Evolutionary conservation across 2,329 filamentous ascomycete species (phyloP), one percentile per base, ranked within the genome.

Genomic region (Eutypella sp.): DNA sequence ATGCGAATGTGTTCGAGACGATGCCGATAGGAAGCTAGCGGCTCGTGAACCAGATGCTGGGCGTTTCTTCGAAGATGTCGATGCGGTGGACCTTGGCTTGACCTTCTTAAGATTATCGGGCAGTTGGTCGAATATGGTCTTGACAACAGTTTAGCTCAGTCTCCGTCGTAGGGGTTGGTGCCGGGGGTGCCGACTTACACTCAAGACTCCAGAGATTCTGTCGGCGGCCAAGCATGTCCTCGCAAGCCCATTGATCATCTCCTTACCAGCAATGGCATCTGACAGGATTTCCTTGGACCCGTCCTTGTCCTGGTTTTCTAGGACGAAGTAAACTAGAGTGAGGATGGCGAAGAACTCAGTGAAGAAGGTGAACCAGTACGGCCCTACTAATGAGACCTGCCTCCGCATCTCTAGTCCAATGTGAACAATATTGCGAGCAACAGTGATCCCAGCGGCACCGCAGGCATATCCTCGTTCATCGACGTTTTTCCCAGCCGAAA

Each of bases 161-260:
- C 23, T 7, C 33, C 25, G 31, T 39, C 22, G 22, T 40, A 37
- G 55, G 31, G 57, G 34, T 47, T 29, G 36, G 47, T 52, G 38
- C 40, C 20, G 24, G 6, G 42, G 8, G 22, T 44, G 36, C 38
- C 36, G 4, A 69, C 81, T 65, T 74, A 92, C 89, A 61, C 82
- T 79, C 23, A 99, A 74, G 34, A 88, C 85, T 39, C 75, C 76
- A 1, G 87, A 89, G 58, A 95, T 93, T 50, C 89, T 78, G 62
- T 96, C 89, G 3, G 93, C 93, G 29, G 91, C 90, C 74, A 95
- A 78, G 60, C 90, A 96, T 57, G 86, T 85, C 57, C 87, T 83
- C 3, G 90, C 86, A 47, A 97, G 75, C 15, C 82, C 83, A 42
- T 83, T 81, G 49, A 97, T 79, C 51, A 91, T 88, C 52, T 92